Evolutionary conservation across 1,284 basidiomycete species (phyloP), one percentile per base, ranked within the genome.

Genomic region (Dichomitus squalens): DNA sequence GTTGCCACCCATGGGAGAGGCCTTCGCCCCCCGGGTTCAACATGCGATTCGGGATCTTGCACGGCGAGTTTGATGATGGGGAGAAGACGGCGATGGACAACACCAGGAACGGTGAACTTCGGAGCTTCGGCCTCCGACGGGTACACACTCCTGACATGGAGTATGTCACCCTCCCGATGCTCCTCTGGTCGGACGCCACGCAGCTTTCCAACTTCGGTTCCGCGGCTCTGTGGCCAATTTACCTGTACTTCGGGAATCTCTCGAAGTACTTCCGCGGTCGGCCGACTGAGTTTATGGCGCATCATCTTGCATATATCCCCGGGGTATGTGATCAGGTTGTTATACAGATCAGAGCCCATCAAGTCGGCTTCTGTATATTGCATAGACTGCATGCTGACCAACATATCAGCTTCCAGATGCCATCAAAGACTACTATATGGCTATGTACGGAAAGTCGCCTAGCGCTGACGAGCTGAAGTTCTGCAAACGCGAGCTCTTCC

Each of bases 151-250:
- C 20, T 16, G 46, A 57, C 7, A 44, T 71, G 0, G 65, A 70
- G 36, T 50, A 61, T 1, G 67, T 68, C 3, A 59, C 76, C 4
- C 64, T 59, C 0, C 70, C 57, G 0, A 36, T 76, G 0, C 71
- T 76, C 69, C 59, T 74, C 51, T 75, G 66, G 65, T 78, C 76
- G 0, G 75, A 78, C 50, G 0, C 52, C 0, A 79, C 76, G 0
- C 72, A 75, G 5, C 64, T 78, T 0, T 65, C 73, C 0, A 61
- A 64, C 8, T 79, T 77, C 52, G 75, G 77, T 0, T 55, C 61
- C 1, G 67, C 70, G 2, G 60, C 64, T 3, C 55, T 75, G 0
- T 79, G 76, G 76, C 78, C 76, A 0, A 25, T 75, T 1, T 78
- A 78, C 52, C 34, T 75, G 0, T 73, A 63, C 29, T 70, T 77